Evolutionary conservation across 306 rosid species (phyloP).

Genomic region (Argentina anserina): DNA sequence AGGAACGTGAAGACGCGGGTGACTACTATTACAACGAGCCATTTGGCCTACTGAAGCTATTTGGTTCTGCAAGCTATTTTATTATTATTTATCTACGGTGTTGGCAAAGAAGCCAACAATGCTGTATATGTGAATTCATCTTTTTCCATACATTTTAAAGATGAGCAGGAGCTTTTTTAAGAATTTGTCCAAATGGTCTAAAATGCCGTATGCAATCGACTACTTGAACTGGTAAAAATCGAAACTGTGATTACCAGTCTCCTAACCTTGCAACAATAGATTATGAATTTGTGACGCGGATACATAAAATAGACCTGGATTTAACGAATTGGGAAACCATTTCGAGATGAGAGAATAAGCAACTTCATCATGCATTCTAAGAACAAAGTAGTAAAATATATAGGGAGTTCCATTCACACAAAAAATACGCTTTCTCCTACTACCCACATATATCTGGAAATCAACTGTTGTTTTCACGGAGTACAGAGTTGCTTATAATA

Average conservation of each 20-base stretch:
- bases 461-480: conserved; percentile 20
- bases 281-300: too few species aligned
- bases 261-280: neutral
- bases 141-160: neutral
- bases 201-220: neutral
- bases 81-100: neutral
- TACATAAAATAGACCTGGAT: neutral
- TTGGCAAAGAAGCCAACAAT: neutral
- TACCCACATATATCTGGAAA: conserved; percentile 17
- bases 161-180: neutral
- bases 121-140: neutral
- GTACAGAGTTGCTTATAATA: conserved; percentile 31
- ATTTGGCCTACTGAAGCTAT: neutral
- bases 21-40: neutral
- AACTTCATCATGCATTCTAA: conserved; percentile 9
- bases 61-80: neutral
- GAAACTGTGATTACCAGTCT: neutral
- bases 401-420: conserved; percentile 30
- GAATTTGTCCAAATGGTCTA: neutral
- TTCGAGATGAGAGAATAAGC: neutral
- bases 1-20: neutral
- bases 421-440: conserved; percentile 15
- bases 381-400: neutral
- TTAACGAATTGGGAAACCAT: neutral
- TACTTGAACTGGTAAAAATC: neutral